Base-by-base conservation (phyloP, 495 filamentous ascomycete genomes). In the Xylaria curta region DNA sequence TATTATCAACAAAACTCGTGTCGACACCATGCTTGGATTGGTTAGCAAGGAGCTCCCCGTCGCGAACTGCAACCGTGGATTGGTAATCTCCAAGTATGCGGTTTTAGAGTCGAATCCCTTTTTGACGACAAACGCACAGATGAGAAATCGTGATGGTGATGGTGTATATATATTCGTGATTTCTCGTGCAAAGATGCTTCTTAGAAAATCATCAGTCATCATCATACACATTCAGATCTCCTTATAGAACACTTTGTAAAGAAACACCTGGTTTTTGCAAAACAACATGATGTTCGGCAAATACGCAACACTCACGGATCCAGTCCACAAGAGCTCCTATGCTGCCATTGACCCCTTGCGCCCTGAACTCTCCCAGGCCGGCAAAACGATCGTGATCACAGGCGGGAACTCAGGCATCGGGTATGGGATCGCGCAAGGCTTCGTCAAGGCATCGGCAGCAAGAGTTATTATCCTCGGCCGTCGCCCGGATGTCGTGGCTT, bases 331-430 rank as follows among this genome's bases (percentile, higher is more conserved):
- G 33, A 72, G 51, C 6, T 31, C 77, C 15, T 87, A 87, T 74
- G 67, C 77, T 24, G 69, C 78, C 67, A 82, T 85, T 67, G 79
- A 76, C 26, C 84, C 85, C 51, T 68, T 66, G 2, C 81, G 80
- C 3, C 82, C 85, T 0, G 78, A 82, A 59, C 83, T 88, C 56
- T 84, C 81, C 13, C 81, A 83, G 38, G 77, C 75, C 9, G 81
- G 84, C 73, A 86, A 84, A 66, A 83, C 77, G 17, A 74, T 89
- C 28, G 46, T 88, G 3, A 78, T 89, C 60, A 88, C 87, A 15
- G 86, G 85, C 33, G 85, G 74, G 13, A 72, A 72, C 28, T 49
- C 40, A 15, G 79, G 79, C 17, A 82, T 83, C 69, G 82, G 82
- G 4, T 76, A 73, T 46, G 70, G 69, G 8, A 82, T 80, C 60